These are phyloP conservation scores for Cairneyella variabilis DNA, from an alignment of 495 filamentous ascomycete genomes.

Conservation along the genomic window DNA sequence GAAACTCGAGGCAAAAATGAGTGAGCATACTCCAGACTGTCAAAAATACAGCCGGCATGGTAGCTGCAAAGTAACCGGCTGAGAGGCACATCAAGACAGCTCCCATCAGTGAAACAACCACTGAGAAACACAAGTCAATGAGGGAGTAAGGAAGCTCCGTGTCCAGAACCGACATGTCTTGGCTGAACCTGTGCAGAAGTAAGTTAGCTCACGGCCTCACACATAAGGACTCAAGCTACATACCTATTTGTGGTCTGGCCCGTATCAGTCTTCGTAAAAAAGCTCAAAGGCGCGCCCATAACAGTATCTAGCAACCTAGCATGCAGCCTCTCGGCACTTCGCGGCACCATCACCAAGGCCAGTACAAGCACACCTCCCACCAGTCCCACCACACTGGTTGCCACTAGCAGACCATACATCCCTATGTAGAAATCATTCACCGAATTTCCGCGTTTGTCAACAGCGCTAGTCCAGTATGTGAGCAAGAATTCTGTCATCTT, in stretches of 20 bases:
- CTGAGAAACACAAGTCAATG: conserved; percentile 3
- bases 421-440: conserved; percentile 17
- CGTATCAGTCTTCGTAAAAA: conserved; percentile 26
- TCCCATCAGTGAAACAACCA: background rate
- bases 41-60: conserved; percentile 34
- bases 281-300: conserved; percentile 22
- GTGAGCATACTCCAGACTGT: conserved; percentile 2
- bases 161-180: conserved; percentile 30
- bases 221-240: background rate
- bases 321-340: conserved; percentile 20
- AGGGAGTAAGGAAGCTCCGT: conserved; percentile 22
- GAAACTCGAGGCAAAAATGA: background rate
- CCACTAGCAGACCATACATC: conserved; percentile 9
- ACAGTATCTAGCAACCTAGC: conserved; percentile 19
- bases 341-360: conserved; percentile 7
- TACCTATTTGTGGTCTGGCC: conserved; percentile 23
- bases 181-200: conserved; percentile 9
- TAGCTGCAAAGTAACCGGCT: conserved; percentile 24
- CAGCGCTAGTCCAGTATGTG: conserved; percentile 15
- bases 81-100: conserved; percentile 16
- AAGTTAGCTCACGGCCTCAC: background rate
- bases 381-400: background rate
- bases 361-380: background rate
- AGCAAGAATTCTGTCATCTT: conserved; percentile 16
- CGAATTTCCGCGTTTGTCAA: conserved; percentile 1